Evolutionary conservation across 768 basidiomycete genomes (phyloP).

Genomic region (Russula sp.): DNA sequence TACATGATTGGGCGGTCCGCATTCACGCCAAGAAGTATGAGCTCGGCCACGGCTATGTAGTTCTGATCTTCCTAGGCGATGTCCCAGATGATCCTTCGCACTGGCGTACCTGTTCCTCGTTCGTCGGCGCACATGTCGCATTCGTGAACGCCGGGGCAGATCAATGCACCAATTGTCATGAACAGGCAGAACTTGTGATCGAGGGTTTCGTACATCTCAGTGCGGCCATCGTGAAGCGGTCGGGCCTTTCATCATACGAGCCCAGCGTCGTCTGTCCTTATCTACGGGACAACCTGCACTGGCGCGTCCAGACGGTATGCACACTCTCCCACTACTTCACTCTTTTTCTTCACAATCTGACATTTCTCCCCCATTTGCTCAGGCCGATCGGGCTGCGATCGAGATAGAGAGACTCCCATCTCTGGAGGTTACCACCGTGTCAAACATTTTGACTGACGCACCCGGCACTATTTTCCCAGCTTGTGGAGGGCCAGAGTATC

Average conservation of each 20-base stretch:
- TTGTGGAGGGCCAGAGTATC: constrained; percentile 2
- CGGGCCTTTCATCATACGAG: too few species aligned
- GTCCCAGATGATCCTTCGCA: constrained; percentile 32
- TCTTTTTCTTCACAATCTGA: neutral
- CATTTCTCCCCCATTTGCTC: neutral
- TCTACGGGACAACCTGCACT: too few species aligned
- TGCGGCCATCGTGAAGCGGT: constrained; percentile 25
- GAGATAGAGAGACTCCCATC: constrained; percentile 3
- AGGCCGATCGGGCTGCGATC: constrained; percentile 8
- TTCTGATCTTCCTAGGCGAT: constrained; percentile 41
- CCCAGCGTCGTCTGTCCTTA: too few species aligned
- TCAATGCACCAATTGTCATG: constrained; percentile 36
- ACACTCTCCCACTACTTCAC: neutral
- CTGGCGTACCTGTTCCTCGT: constrained; percentile 32
- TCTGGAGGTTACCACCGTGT: constrained; percentile 11
- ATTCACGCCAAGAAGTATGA: too few species aligned
- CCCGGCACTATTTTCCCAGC: constrained; percentile 6
- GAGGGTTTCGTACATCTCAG: constrained; percentile 44
- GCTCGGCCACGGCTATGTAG: constrained; percentile 36
- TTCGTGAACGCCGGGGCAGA: constrained; percentile 24
- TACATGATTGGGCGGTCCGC: too few species aligned
- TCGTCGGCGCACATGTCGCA: constrained; percentile 43
- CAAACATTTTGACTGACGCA: neutral
- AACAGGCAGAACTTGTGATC: constrained; percentile 25
- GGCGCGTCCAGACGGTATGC: constrained; percentile 35